Evolutionary conservation across 1,284 basidiomycete species (phyloP).

Genomic region (Garcileccinum viscosum): DNA sequence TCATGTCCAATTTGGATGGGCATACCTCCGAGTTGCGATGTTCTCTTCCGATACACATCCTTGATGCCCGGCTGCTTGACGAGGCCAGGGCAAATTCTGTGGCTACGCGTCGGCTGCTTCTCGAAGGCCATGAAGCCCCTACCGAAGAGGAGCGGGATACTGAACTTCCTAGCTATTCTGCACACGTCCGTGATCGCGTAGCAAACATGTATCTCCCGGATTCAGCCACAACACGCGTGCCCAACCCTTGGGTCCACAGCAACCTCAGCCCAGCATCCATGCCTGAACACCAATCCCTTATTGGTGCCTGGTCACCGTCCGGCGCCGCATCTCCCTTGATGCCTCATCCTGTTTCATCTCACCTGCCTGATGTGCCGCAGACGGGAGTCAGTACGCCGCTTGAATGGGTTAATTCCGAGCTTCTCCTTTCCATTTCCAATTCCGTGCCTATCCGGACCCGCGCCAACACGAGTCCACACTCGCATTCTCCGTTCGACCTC

Average conservation of each 20-base stretch:
- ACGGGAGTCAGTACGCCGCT: conserved; percentile 56
- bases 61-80: conserved; percentile 73
- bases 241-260: conserved; percentile 62
- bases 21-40: conserved; percentile 91
- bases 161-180: conserved; percentile 85
- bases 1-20: conserved; percentile 85
- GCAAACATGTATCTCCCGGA: conserved; percentile 79
- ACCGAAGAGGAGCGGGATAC: conserved; percentile 62
- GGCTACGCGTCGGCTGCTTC: conserved; percentile 68
- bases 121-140: conserved; percentile 45
- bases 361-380: conserved; percentile 54
- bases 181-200: conserved; percentile 89
- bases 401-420: conserved; percentile 83
- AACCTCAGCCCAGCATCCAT: conserved; percentile 38
- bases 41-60: conserved; percentile 85
- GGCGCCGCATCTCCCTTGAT: conserved; percentile 45
- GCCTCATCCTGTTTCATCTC: conserved; percentile 41
- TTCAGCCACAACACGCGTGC: conserved; percentile 66
- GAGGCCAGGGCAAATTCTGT: conserved; percentile 78
- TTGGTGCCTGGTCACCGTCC: conserved; percentile 29
- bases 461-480: conserved; percentile 20
- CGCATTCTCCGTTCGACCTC: conserved; percentile 32
- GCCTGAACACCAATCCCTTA: conserved; percentile 34
- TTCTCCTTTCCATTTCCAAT: conserved; percentile 68
- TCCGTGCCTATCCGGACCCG: conserved; percentile 33